A percentile compares a stretch with the other conserved stretches of the same genome.
These are phyloP conservation scores for Bretziella fagacearum DNA, from an alignment of 2,329 filamentous ascomycete species.

Conservation along the genomic window DNA sequence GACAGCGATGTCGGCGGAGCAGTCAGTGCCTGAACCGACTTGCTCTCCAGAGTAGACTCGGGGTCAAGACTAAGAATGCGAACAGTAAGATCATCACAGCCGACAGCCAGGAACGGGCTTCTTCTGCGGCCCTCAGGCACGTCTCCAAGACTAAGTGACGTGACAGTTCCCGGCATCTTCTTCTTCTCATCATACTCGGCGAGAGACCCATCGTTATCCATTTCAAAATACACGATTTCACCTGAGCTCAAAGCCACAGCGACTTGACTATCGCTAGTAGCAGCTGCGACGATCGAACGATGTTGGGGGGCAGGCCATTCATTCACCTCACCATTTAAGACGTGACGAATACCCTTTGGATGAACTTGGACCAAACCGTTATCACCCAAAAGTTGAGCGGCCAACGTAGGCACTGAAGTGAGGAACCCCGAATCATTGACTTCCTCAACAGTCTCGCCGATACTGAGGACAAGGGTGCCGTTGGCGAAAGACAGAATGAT, in stretches of 20 bases:
- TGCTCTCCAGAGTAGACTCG: conserved; percentile 78
- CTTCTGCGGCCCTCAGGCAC: conserved; percentile 79
- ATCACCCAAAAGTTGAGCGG: conserved; percentile 85
- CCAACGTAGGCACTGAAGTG: conserved; percentile 72
- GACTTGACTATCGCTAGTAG: conserved; percentile 85
- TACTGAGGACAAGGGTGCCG: conserved; percentile 78
- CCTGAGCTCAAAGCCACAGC: conserved; percentile 87
- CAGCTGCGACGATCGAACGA: conserved; percentile 83
- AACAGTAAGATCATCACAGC: conserved; percentile 92
- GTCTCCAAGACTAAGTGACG: conserved; percentile 80
- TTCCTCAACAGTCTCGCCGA: conserved; percentile 92
- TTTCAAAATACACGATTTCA: conserved; percentile 96
- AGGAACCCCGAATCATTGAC: conserved; percentile 88
- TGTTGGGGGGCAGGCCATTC: conserved; percentile 92
- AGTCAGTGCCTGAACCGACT: conserved; percentile 84
- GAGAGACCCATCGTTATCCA: conserved; percentile 78
- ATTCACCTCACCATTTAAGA: conserved; percentile 61
- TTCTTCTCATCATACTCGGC: conserved; percentile 92
- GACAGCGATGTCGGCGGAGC: conserved; percentile 75
- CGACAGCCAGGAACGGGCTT: conserved; percentile 87
- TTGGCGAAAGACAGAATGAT: conserved; percentile 90
- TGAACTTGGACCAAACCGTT: conserved; percentile 89
- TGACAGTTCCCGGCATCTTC: conserved; percentile 89
- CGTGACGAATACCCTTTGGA: conserved; percentile 87
- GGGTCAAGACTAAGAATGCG: conserved; percentile 81